These are phyloP conservation scores for Ophiosphaerella herpotricha DNA, from an alignment of 2,329 filamentous ascomycete species.

Conservation along the genomic window DNA sequence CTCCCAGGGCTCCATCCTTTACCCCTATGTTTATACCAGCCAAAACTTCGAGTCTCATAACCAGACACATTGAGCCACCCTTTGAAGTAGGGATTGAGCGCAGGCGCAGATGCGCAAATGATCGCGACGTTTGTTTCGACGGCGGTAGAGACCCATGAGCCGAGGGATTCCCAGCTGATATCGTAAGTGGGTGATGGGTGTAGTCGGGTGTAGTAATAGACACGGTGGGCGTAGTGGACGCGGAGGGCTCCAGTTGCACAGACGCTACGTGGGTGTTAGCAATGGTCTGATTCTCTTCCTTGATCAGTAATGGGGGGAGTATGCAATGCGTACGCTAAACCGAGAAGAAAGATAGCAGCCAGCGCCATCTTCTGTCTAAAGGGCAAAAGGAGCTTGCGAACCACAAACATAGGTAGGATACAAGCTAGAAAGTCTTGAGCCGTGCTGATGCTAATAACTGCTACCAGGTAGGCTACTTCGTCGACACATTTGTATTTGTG, in stretches of 20 bases:
- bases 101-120: slow-evolving; percentile 12
- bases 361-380: slow-evolving; percentile 16
- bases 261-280: slow-evolving; percentile 1
- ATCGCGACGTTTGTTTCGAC: slow-evolving; percentile 12
- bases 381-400: slow-evolving; percentile 18
- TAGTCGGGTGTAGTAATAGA: slow-evolving; percentile 12
- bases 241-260: slow-evolving; percentile 13
- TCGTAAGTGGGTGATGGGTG: slow-evolving; percentile 12
- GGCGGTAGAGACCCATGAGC: slow-evolving; percentile 9
- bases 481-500: slow-evolving; percentile 18
- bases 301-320: background rate
- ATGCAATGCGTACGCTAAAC: slow-evolving; percentile 14
- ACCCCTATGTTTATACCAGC: slow-evolving; percentile 9
- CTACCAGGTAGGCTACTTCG: slow-evolving; percentile 12
- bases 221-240: slow-evolving; percentile 7
- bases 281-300: background rate
- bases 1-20: background rate
- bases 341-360: slow-evolving; percentile 9
- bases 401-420: slow-evolving; percentile 16
- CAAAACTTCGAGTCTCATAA: slow-evolving; percentile 3
- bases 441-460: slow-evolving; percentile 14
- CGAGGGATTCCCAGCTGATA: slow-evolving; percentile 13
- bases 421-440: slow-evolving; percentile 20
- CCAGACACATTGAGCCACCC: slow-evolving; percentile 4
- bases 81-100: slow-evolving; percentile 10